Evolutionary conservation across 805 yeast species (phyloP).

Genomic region (Saturnispora sanitii): DNA sequence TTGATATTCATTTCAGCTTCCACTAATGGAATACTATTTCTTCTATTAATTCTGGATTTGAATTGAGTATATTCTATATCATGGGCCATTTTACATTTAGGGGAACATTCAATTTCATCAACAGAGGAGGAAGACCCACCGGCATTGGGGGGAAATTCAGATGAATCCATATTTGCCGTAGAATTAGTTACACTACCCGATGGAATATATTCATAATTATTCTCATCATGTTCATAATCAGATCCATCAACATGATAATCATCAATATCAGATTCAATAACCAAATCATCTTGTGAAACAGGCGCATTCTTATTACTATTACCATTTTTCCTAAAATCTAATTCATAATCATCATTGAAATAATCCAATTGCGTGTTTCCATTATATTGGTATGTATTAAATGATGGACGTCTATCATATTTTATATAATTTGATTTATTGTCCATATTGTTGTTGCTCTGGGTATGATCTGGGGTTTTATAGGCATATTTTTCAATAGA

Average conservation of each 20-base stretch:
- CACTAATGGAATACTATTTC: conserved; percentile 32
- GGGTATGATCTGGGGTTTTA: too few relatives aligned
- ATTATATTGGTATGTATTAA: neutral
- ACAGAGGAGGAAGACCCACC: neutral
- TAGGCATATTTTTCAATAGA: neutral
- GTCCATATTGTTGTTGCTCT: too few relatives aligned
- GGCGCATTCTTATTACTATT: too few relatives aligned
- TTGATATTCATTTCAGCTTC: conserved; percentile 25
- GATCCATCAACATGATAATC: conserved; percentile 13
- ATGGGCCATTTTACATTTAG: conserved; percentile 5
- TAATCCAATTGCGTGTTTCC: neutral
- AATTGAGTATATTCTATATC: conserved; percentile 17
- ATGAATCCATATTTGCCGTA: neutral
- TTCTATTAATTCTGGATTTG: conserved; percentile 24
- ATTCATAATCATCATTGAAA: neutral
- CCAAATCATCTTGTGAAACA: neutral
- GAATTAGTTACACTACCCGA: conserved; percentile 1
- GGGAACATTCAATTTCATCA: conserved; percentile 1
- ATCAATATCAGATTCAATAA: conserved; percentile 4
- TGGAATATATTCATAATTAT: conserved; percentile 7
- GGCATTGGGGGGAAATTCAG: neutral
- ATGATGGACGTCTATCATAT: neutral
- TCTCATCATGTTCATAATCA: conserved; percentile 14
- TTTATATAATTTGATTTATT: too few relatives aligned
- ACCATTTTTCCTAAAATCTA: neutral